Evolutionary conservation across 441 rosid genomes (phyloP).

Genomic region (Gossypium davidsonii): DNA sequence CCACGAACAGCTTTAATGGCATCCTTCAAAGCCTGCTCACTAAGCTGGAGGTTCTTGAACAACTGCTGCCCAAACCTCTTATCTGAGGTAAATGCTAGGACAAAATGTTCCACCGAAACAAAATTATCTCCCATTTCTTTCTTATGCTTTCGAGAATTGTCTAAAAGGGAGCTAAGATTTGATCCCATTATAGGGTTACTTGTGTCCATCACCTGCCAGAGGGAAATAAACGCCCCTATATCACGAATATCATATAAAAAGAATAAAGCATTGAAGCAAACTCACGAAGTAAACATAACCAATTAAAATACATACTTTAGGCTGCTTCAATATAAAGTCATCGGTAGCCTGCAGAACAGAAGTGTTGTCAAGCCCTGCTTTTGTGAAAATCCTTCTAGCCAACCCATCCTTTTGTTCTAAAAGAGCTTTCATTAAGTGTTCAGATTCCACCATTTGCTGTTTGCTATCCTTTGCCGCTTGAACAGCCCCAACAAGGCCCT

Average conservation of each 20-base stretch:
- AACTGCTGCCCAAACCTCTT: conserved; percentile 66
- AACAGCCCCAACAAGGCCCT: conserved; percentile 60
- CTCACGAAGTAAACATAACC: not conserved
- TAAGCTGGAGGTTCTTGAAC: conserved; percentile 46
- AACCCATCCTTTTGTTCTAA: conserved; percentile 89
- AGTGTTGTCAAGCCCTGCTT: conserved; percentile 63
- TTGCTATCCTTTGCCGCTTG: conserved; percentile 61
- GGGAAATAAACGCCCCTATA: conserved; percentile 1
- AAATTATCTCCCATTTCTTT: conserved; percentile 74
- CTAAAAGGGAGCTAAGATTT: conserved; percentile 44
- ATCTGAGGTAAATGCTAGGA: conserved; percentile 60
- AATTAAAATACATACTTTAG: conserved; percentile 39
- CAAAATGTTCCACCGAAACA: conserved; percentile 71
- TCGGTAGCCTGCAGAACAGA: conserved; percentile 63
- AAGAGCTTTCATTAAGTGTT: conserved; percentile 89
- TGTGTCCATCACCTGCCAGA: conserved; percentile 47
- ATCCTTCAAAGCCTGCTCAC: conserved; percentile 56
- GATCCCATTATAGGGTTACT: conserved; percentile 64
- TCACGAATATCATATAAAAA: not conserved
- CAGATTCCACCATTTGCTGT: conserved; percentile 73
- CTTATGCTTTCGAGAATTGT: conserved; percentile 53
- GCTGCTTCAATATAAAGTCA: conserved; percentile 61
- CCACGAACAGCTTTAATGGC: conserved; percentile 72
- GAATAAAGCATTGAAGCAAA: not conserved
- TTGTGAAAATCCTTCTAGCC: conserved; percentile 71